Evolutionary conservation across 2,329 filamentous ascomycete species (phyloP).

Genomic region (Aspergillus sp.): DNA sequence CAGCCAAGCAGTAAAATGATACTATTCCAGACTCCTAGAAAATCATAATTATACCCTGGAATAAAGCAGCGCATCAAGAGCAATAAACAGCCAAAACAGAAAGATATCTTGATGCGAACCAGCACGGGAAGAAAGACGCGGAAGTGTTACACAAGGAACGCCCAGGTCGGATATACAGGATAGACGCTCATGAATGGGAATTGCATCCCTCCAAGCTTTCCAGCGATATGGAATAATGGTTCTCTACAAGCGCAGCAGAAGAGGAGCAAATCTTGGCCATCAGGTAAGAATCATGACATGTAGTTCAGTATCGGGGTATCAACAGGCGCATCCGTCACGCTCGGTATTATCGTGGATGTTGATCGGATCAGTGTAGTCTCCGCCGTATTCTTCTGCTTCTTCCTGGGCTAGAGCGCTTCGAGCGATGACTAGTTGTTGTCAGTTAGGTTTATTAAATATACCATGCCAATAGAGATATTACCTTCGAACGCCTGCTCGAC

Average conservation of each 20-base stretch:
- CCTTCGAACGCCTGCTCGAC: slow-evolving; percentile 85
- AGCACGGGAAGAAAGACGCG: slow-evolving; percentile 11
- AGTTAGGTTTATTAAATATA: slow-evolving; percentile 2
- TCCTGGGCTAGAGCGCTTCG: slow-evolving; percentile 94
- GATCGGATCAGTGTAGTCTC: slow-evolving; percentile 96
- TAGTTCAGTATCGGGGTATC: slow-evolving; percentile 38
- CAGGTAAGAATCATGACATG: slow-evolving; percentile 21
- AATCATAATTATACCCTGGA: slow-evolving; percentile 16
- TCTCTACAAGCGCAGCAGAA: slow-evolving; percentile 6
- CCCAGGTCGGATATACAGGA: slow-evolving; percentile 17
- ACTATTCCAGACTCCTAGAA: slow-evolving; percentile 29
- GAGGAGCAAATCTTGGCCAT: slow-evolving; percentile 19
- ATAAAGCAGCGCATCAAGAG: slow-evolving; percentile 13
- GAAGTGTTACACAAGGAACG: slow-evolving; percentile 16
- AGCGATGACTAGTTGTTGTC: slow-evolving; percentile 71
- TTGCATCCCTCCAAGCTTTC: slow-evolving; percentile 11
- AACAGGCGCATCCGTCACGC: slow-evolving; percentile 91
- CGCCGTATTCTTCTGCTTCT: slow-evolving; percentile 95
- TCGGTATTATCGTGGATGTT: slow-evolving; percentile 97
- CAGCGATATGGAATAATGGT: not conserved
- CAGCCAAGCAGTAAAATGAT: not conserved
- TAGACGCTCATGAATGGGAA: slow-evolving; percentile 10
- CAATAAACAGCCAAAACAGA: slow-evolving; percentile 11
- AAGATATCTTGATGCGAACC: slow-evolving; percentile 19
- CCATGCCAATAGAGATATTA: slow-evolving; percentile 31